These are phyloP conservation scores for Termitomyces sp. DNA, from an alignment of 768 basidiomycete genomes.

Conservation along the genomic window DNA sequence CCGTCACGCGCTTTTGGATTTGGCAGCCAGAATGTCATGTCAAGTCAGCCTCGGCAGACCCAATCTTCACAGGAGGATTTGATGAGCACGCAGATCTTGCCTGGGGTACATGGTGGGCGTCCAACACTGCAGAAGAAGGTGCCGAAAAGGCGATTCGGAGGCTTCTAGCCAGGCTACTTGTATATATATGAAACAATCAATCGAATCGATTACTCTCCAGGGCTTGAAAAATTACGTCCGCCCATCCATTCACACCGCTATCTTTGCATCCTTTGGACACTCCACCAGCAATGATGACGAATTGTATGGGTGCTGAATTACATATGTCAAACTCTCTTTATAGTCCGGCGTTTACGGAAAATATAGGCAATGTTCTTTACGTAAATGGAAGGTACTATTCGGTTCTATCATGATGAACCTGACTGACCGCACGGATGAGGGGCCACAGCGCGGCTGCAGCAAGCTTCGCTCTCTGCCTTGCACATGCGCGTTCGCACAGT, in stretches of 20 bases:
- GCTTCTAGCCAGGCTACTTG: constrained; percentile 44
- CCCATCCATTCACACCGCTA: background rate
- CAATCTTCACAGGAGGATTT: constrained; percentile 36
- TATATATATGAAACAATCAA: background rate
- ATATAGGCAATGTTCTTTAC: background rate
- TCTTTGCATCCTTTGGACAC: background rate
- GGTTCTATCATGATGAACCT: background rate
- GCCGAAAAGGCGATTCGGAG: constrained; percentile 65
- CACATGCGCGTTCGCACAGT: constrained; percentile 11
- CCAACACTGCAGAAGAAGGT: constrained; percentile 44
- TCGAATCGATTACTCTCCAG: background rate
- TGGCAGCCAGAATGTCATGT: constrained; percentile 7
- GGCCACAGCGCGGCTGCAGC: background rate
- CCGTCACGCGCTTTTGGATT: constrained; percentile 3
- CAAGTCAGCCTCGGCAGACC: constrained; percentile 1
- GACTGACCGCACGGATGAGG: background rate
- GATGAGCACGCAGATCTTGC: constrained; percentile 64
- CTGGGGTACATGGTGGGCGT: constrained; percentile 68
- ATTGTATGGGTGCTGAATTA: no score
- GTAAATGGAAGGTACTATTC: constrained; percentile 5
- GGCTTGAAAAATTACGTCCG: background rate
- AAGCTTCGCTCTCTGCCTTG: constrained; percentile 3
- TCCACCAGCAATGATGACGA: no score
- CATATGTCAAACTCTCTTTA: no score
- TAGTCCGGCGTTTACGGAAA: background rate